Evolutionary conservation across 208 protist species (phyloP), one percentile per base, ranked within the genome.

Genomic region (Leishmania tarentolae): DNA sequence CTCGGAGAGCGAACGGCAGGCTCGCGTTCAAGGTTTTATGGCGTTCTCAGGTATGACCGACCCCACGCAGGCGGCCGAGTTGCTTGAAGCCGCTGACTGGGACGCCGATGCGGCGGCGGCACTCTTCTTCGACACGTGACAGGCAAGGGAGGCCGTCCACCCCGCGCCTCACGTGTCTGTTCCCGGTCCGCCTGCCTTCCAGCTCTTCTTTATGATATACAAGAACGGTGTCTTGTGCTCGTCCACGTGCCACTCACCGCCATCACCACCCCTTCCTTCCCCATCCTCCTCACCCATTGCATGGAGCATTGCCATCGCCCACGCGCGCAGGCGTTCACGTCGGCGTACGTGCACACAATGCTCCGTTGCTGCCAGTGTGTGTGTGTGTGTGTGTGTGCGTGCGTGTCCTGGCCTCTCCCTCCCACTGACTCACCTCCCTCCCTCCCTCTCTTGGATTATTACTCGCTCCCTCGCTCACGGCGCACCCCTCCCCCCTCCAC

Each of bases 51-150:
- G 88, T 8, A 77, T 90, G 35, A 72, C 52, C 1, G 76, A 79
- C 44, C 76, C 63, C 2, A 57, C 1, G 21, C 50, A 83, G 46
- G 91, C 88, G 21, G 73, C 78, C 52, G 44, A 17, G 31, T n/a
- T 96, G 46, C 86, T 96, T 65, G 86, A 91, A 70, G 87, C 84
- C 19, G 87, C 85, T 1, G 81, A 72, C 17, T 93, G 92, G 88
- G 84, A 94, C 68, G 53, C 85, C 17, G 83, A 91, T 72, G 78
- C 75, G 11, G 92, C 92, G 65, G 78, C 78, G 0, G 50, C 50
- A 13, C 59, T 83, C 35, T 84, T 82, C 63, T 86, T 86, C 59
- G 81, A 82, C 7, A 56, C 9, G 13, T 82, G 40, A 66, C 5
- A n/a, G 24, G 7, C 40, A 31, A 47, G 31, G 44, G 66, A 52